Evolutionary conservation across 768 basidiomycete genomes (phyloP).

Genomic region (Trametes elegans): DNA sequence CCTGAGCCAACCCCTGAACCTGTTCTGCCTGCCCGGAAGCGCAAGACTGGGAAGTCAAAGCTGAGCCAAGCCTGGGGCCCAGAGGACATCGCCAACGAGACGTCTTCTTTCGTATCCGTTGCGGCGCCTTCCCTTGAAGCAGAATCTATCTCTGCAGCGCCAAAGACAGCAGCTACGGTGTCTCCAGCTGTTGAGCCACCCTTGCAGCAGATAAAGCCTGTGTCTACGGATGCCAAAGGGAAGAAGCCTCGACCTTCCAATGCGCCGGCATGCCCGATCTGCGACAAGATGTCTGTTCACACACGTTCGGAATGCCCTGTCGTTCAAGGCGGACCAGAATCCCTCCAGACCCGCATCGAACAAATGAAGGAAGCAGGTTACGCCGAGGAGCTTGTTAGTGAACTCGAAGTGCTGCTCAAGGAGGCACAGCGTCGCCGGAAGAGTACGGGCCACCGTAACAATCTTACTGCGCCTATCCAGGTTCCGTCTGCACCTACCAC

Average conservation of each 20-base stretch:
- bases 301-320: constrained; percentile 49
- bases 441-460: neutral
- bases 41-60: constrained; percentile 14
- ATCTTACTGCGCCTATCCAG: constrained; percentile 1
- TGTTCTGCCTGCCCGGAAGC: constrained; percentile 6
- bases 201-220: neutral
- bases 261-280: constrained; percentile 41
- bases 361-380: constrained; percentile 35
- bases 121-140: neutral
- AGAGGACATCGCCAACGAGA: constrained; percentile 4
- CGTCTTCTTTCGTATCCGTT: neutral
- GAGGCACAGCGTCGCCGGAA: constrained; percentile 30
- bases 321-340: constrained; percentile 40
- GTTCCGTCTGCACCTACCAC: neutral
- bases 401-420: constrained; percentile 36
- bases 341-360: constrained; percentile 45
- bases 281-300: constrained; percentile 44
- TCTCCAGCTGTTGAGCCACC: neutral
- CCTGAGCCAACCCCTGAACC: neutral
- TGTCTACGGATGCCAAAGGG: neutral
- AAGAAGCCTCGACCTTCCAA: constrained; percentile 12
- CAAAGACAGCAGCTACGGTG: neutral
- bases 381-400: constrained; percentile 36
- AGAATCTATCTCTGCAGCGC: neutral
- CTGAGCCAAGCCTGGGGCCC: constrained; percentile 16